Evolutionary conservation across 192 early-diverging fungal species (phyloP).

Genomic region (Podila verticillata): DNA sequence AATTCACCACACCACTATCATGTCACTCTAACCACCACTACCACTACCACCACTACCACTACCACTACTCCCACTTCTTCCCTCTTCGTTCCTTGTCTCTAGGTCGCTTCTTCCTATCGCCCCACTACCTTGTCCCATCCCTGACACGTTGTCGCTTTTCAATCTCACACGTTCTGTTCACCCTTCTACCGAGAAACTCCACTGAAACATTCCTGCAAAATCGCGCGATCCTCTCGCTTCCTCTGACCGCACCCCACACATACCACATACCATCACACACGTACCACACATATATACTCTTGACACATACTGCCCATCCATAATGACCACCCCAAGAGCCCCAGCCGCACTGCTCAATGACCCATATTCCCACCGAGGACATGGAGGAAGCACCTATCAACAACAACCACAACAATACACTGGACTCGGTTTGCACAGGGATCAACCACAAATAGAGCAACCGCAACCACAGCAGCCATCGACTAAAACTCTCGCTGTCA

Average conservation of each 20-base stretch:
- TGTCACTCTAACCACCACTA: not conserved
- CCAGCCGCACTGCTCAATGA: no score
- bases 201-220: no score
- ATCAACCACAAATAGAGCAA: not conserved
- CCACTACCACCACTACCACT: not conserved
- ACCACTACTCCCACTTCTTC: not conserved
- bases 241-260: no score
- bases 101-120: no score
- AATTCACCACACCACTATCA: not conserved
- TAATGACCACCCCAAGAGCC: no score
- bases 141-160: not conserved
- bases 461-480: slow-evolving; percentile 22
- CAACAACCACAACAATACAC: not conserved
- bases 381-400: not conserved
- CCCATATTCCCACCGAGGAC: not conserved
- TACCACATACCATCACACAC: no score
- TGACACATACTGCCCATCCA: no score
- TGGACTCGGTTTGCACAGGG: no score
- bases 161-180: no score
- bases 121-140: not conserved
- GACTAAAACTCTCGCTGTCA: slow-evolving; percentile 35
- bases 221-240: no score
- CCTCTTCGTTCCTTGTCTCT: not conserved
- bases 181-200: no score
- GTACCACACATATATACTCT: no score